Percentiles rank a stretch among this genome's conserved stretches.
Conservation (phyloP, 805 yeast species). For the Teunomyces panamensis region DNA sequence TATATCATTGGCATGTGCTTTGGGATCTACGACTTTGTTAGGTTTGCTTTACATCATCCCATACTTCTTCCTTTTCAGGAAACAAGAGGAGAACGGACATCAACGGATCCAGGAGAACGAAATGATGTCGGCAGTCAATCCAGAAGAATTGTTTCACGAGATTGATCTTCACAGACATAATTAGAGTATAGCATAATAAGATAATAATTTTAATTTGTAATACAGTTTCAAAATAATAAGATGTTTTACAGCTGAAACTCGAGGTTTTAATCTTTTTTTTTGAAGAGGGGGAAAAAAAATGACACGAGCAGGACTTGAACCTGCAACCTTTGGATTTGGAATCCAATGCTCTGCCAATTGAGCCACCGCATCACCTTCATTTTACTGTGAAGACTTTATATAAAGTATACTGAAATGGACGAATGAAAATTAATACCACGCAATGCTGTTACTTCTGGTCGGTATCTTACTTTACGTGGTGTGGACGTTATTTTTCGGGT, state of each 20-base stretch:
- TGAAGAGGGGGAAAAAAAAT: slow-evolving; percentile 16
- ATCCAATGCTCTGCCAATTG: slow-evolving; percentile 41
- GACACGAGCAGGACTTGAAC: slow-evolving; percentile 86
- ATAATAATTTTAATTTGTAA: neutral
- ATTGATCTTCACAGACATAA: slow-evolving; percentile 40
- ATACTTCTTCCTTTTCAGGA: slow-evolving; percentile 32
- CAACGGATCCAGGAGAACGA: slow-evolving; percentile 43
- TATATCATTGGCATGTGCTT: slow-evolving; percentile 44
- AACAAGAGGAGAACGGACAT: slow-evolving; percentile 15
- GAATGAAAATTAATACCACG: neutral
- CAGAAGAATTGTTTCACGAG: slow-evolving; percentile 43
- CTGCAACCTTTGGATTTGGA: slow-evolving; percentile 78
- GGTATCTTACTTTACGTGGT: neutral
- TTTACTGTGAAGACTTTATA: neutral
- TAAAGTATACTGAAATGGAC: neutral
- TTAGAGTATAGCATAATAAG: slow-evolving; percentile 8
- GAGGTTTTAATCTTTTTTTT: neutral
- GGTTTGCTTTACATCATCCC: slow-evolving; percentile 44
- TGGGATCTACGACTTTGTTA: slow-evolving; percentile 40
- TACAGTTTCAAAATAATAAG: neutral
- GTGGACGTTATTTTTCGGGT: neutral
- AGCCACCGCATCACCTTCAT: slow-evolving; percentile 15
- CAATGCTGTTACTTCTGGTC: neutral
- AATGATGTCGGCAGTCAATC: slow-evolving; percentile 43
- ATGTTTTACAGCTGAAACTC: neutral